Base-by-base conservation (phyloP, 176 grass and related monocot species). In the Cenchrus americanus region DNA sequence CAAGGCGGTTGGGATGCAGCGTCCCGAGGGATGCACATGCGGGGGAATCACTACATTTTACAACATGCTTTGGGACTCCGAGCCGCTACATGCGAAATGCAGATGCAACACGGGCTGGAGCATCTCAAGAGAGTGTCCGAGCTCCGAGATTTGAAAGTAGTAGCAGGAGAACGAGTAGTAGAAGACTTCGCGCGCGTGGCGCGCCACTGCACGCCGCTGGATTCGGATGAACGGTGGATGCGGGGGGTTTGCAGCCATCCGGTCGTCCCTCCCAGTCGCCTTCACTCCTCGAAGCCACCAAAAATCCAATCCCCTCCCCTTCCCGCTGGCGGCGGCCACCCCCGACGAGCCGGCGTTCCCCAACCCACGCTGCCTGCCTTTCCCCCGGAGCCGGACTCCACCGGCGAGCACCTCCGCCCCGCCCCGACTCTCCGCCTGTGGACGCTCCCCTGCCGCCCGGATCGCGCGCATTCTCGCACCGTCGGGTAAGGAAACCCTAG, bases 401-500 rank as follows among this genome's bases (percentile, higher is more conserved):
- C 63, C 62, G 62, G 12, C 62, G 62, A 65, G 58, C n/a, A n/a
- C 13, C 26, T 1, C 10, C n/a, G n/a, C n/a, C 13, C 0, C 61
- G 32, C 61, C 5, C 13, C 61, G 24, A 5, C n/a, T n/a, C n/a
- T n/a, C n/a, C 62, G 17, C 3, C 7, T 8, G 34, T 14, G 32
- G 58, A 44, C 42, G 42, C 42, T 1, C 8, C 64, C 64, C 14
- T 65, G 3, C 64, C 14, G 15, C 34, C 34, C 30, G 63, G 30
- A 15, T 37, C 64, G 17, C 64, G 34, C 17, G 3, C 32, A 14
- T 18, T 14, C 63, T 18, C 64, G 64, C 17, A 7, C 32, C 64
- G 34, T 42, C 64, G 34, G 64, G 64, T 67, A 37, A 67, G 64
- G 64, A 67, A 67, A 67, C 64, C n/a, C 64, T 67, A 67, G 34